Evolutionary conservation across 2,329 filamentous ascomycete genomes (phyloP), one percentile per base, ranked within the genome.

Genomic region (Stemphylium lycopersici): DNA sequence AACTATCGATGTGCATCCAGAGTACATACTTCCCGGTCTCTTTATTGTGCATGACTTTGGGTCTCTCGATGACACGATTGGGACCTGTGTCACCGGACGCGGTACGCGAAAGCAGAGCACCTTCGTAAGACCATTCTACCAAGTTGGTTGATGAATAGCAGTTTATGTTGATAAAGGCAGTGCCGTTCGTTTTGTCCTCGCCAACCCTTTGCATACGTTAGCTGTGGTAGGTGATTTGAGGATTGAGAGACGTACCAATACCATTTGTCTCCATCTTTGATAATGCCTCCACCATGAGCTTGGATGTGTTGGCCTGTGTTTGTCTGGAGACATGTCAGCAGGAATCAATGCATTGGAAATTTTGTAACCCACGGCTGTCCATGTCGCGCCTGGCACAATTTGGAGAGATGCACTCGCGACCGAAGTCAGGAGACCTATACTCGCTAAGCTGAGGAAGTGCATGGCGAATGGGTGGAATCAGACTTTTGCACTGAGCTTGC

Each of bases 21-120:
- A 90, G 75, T n/a, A 90, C 86, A 70, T 87, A 90, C 59, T 86
- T 84, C 5, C 71, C 63, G 0, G 86, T 89, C n/a, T 76, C 74
- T 12, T 85, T 82, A 59, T 90, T 90, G 75, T 84, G 88, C 4
- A 90, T 81, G 3, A 90, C 81, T 72, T 90, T 89, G 2, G 87
- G 87, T 16, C 87, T 76, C 71, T 90, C 87, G 2, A 90, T 83
- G 10, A 90, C 80, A 2, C 86, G 81, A 56, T 80, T 80, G 0
- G 85, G 84, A 0, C 86, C 87, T 0, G 88, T 77, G 55, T 89
- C 86, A 0, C 78, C 84, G 1, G 77, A 80, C 2, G 70, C 58
- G 3, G 82, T 80, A 0, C 78, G 79, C 0, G 83, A 83, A 2
- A 90, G 76, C 0, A 89, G 76, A 0, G 84, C 81, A 11, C 83